Percentiles rank a stretch among this genome's conserved stretches.
Evolutionary conservation across 176 grass and related monocot genomes (phyloP).

Genomic region (Paspalum vaginatum): DNA sequence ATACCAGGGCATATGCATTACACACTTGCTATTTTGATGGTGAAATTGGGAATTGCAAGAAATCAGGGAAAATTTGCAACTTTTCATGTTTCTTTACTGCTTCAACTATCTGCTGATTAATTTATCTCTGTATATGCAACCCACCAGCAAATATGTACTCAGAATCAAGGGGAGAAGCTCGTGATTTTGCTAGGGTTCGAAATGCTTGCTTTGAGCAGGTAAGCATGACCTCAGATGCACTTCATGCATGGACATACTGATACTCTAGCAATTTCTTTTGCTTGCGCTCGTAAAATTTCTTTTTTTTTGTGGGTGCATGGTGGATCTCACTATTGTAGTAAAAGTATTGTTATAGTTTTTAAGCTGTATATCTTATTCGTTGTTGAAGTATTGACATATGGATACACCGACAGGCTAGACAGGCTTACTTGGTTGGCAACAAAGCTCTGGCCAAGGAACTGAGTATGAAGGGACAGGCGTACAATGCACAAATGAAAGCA

Average conservation of each 20-base stretch:
- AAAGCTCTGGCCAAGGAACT: conserved; percentile 95
- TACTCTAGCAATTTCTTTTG: not conserved
- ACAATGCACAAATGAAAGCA: conserved; percentile 88
- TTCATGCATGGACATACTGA: not conserved
- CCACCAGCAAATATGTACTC: conserved; percentile 76
- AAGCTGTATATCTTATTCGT: not conserved
- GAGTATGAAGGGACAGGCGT: conserved; percentile 82
- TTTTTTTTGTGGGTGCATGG: not conserved
- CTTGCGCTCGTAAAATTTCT: not conserved
- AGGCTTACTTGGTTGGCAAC: conserved; percentile 89
- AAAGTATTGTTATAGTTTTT: conserved; percentile 9
- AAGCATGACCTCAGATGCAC: conserved; percentile 16
- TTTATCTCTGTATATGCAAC: conserved; percentile 24
- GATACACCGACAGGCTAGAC: conserved; percentile 61
- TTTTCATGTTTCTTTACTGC: conserved; percentile 2
- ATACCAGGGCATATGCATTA: too few species aligned
- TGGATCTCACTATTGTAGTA: not conserved
- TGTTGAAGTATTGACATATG: conserved; percentile 31
- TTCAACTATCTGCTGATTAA: conserved; percentile 20
- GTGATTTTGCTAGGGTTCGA: conserved; percentile 84
- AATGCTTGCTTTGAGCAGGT: conserved; percentile 99
- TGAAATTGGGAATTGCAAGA: not conserved
- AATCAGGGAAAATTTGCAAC: not conserved
- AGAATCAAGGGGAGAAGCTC: conserved; percentile 92
- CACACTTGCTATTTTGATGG: not conserved